Evolutionary conservation across 2,329 filamentous ascomycete genomes (phyloP).

Genomic region (Ophiobolus disseminans): DNA sequence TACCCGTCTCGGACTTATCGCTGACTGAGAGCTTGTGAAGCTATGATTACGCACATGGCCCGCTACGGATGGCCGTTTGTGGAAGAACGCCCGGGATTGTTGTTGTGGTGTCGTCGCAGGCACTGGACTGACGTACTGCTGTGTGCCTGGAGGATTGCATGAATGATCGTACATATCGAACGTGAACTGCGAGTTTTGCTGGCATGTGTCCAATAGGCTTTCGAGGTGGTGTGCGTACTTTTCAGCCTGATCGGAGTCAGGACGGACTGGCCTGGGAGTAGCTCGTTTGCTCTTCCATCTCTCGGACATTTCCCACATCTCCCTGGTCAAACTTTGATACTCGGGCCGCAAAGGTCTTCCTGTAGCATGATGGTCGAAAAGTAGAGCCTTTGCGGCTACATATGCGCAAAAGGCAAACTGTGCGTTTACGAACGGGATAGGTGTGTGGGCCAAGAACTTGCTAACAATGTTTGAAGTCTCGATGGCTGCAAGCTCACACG

Average conservation of each 20-base stretch:
- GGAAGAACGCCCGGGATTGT: constrained; percentile 12
- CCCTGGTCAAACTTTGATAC: constrained; percentile 30
- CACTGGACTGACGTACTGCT: constrained; percentile 24
- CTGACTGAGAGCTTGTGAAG: constrained; percentile 20
- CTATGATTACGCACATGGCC: constrained; percentile 19
- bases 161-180: constrained; percentile 45
- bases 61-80: constrained; percentile 1
- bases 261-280: background rate
- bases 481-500: constrained; percentile 41
- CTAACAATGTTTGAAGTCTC: constrained; percentile 44
- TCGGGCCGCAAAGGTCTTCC: constrained; percentile 28
- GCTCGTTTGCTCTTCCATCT: constrained; percentile 25
- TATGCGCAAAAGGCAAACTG: constrained; percentile 45
- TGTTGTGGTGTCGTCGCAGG: constrained; percentile 24
- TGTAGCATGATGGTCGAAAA: constrained; percentile 35
- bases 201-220: constrained; percentile 26
- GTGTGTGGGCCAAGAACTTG: constrained; percentile 38
- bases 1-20: constrained; percentile 19
- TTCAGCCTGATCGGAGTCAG: constrained; percentile 28
- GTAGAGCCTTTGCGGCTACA: constrained; percentile 40
- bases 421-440: constrained; percentile 43
- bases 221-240: constrained; percentile 37
- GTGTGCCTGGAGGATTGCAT: constrained; percentile 24
- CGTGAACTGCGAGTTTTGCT: constrained; percentile 25
- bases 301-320: constrained; percentile 38